phyloP scores from a whole-genome alignment of 2,329 filamentous ascomycete genomes.

The Pezicula radicicola region DNA sequence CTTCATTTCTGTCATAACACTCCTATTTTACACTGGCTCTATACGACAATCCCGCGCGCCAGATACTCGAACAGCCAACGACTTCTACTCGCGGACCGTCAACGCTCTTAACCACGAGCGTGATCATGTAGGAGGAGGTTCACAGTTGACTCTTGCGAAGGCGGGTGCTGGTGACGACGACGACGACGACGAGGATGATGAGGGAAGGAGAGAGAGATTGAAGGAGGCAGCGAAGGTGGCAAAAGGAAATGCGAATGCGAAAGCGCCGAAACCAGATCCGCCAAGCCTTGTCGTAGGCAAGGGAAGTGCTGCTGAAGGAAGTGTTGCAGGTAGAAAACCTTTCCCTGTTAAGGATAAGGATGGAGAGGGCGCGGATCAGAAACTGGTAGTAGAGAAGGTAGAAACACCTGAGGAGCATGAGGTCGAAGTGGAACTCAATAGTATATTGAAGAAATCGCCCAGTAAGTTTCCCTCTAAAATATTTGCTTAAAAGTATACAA shows the following conservation, averaged over 20 bases:
- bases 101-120: constrained; percentile 39
- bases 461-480: constrained; percentile 49
- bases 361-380: constrained; percentile 22
- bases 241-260: constrained; percentile 66
- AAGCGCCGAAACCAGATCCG: constrained; percentile 57
- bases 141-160: not conserved
- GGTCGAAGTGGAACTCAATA: constrained; percentile 69
- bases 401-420: constrained; percentile 59
- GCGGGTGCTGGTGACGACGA: constrained; percentile 50
- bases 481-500: not conserved
- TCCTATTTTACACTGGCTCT: constrained; percentile 71
- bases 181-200: constrained; percentile 47
- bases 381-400: constrained; percentile 32
- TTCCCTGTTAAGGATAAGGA: constrained; percentile 30
- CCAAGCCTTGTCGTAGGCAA: constrained; percentile 52
- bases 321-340: constrained; percentile 51
- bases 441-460: constrained; percentile 79
- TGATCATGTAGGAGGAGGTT: not conserved
- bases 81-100: constrained; percentile 60
- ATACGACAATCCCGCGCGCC: constrained; percentile 42
- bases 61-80: constrained; percentile 44
- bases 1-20: constrained; percentile 60
- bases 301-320: constrained; percentile 29
- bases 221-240: constrained; percentile 67
- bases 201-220: constrained; percentile 46